Evolutionary conservation across 495 filamentous ascomycete genomes (phyloP), one percentile per base, ranked within the genome.

Genomic region (Aspergillus bridgeri): DNA sequence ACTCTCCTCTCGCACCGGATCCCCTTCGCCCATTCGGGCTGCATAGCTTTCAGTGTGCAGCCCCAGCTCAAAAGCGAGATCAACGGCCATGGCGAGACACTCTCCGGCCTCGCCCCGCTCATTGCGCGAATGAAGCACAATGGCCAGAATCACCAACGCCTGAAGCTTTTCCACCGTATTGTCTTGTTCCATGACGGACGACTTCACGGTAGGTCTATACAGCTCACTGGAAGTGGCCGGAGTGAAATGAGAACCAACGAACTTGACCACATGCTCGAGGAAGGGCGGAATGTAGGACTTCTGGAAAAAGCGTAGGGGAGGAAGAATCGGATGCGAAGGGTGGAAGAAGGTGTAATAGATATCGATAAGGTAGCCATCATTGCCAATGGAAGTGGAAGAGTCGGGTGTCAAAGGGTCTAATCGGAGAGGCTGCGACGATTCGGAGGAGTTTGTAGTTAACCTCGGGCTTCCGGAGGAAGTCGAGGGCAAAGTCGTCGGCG

Each of bases 81-180:
- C 80, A 54, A 89, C 83, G 6, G 88, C 89, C 48, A 80, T 74
- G 44, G 79, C 71, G 4, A 94, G 79, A 49, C 91, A 83, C 59
- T 86, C 79, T 3, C 83, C 76, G 5, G 88, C 86, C 62, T 82
- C 83, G 42, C 76, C 72, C 50, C 86, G 85, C 58, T 92, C 82
- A 62, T 87, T 87, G 51, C 80, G 82, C 20, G 88, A 88, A 66
- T 96, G 88, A 19, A 95, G 77, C 2, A 87, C 89, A 61, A 95
- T 85, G 8, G 91, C 81, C 42, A 90, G 79, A 15, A 96, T 75
- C 48, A 96, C 68, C 60, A 92, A 77, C 0, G 90, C 87, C 70
- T 96, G 92, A 3, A 95, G 82, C 54, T 78, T 79, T 49, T 79
- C 75, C 1, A 75, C 57, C 2, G 67, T 61, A 7, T 56, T 23